Conservation (phyloP, 805 yeast species). For the Jamesozyma hellenica region DNA sequence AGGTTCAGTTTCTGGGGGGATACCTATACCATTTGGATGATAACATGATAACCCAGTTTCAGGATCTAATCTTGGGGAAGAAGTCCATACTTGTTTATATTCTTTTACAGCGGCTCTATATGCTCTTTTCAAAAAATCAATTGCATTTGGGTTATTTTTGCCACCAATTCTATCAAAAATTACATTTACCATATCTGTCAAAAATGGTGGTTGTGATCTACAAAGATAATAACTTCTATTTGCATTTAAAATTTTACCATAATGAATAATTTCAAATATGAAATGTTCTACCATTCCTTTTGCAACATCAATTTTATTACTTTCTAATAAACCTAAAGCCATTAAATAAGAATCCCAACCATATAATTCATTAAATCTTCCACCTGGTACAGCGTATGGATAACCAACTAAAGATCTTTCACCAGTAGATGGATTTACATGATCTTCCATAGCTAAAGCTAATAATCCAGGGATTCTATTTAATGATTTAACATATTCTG, state of each 20-base stretch:
- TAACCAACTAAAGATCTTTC: slow-evolving; percentile 46
- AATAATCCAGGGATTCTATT: slow-evolving; percentile 78
- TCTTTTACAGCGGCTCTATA: slow-evolving; percentile 75
- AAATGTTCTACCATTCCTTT: slow-evolving; percentile 86
- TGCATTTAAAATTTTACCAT: slow-evolving; percentile 91
- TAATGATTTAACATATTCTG: slow-evolving; percentile 63
- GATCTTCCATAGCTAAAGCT: slow-evolving; percentile 59
- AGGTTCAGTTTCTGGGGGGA: slow-evolving; percentile 93
- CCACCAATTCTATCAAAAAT: slow-evolving; percentile 51
- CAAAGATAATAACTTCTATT: slow-evolving; percentile 83
- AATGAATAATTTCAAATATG: slow-evolving; percentile 75
- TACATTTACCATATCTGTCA: slow-evolving; percentile 79
- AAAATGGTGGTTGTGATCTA: slow-evolving; percentile 92
- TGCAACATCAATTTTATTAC: slow-evolving; percentile 57
- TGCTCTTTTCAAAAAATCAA: slow-evolving; percentile 54
- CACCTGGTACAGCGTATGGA: slow-evolving; percentile 95
- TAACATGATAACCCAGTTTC: slow-evolving; percentile 71
- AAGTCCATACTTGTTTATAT: slow-evolving; percentile 70
- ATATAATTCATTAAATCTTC: slow-evolving; percentile 88
- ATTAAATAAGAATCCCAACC: slow-evolving; percentile 98
- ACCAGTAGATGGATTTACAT: slow-evolving; percentile 40
- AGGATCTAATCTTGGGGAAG: slow-evolving; percentile 60
- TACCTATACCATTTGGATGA: slow-evolving; percentile 83
- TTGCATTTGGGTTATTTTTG: slow-evolving; percentile 36
- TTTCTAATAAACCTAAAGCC: slow-evolving; percentile 65